Evolutionary conservation across 306 rosid genomes (phyloP).

Genomic region (Pterocarpus santalinus): DNA sequence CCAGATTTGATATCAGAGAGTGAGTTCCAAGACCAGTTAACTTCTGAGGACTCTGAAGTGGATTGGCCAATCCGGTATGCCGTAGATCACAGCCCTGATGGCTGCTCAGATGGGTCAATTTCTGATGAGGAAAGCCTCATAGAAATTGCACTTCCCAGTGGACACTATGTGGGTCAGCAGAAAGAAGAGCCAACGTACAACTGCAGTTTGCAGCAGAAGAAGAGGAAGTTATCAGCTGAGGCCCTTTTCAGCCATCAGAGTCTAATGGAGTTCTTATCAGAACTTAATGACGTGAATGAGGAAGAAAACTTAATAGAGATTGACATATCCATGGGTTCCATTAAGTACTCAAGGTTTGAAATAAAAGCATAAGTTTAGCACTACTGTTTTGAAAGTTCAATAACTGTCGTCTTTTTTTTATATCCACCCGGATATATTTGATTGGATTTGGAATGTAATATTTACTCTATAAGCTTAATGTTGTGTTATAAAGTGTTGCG

Average conservation of each 20-base stretch:
- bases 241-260: conserved; percentile 54
- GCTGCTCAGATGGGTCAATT: conserved; percentile 77
- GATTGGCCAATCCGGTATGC: not conserved
- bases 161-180: conserved; percentile 60
- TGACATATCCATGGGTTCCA: conserved; percentile 94
- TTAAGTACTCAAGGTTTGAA: conserved; percentile 95
- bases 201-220: conserved; percentile 53
- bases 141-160: conserved; percentile 83
- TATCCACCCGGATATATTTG: conserved; percentile 48
- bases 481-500: conserved; percentile 49
- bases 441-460: conserved; percentile 55
- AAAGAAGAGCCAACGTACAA: conserved; percentile 41
- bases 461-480: conserved; percentile 39
- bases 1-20: conserved; percentile 53
- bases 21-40: conserved; percentile 54
- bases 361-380: conserved; percentile 64
- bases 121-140: conserved; percentile 97
- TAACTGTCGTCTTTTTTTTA: conserved; percentile 27
- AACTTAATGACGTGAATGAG: conserved; percentile 77
- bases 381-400: not conserved
- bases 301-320: conserved; percentile 96
- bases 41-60: conserved; percentile 53
- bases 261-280: conserved; percentile 77
- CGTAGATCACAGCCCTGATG: conserved; percentile 31
- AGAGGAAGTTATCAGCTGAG: conserved; percentile 52